phyloP scores from a whole-genome alignment of 129 eudicot species.

The Oenanthe sinensis region DNA sequence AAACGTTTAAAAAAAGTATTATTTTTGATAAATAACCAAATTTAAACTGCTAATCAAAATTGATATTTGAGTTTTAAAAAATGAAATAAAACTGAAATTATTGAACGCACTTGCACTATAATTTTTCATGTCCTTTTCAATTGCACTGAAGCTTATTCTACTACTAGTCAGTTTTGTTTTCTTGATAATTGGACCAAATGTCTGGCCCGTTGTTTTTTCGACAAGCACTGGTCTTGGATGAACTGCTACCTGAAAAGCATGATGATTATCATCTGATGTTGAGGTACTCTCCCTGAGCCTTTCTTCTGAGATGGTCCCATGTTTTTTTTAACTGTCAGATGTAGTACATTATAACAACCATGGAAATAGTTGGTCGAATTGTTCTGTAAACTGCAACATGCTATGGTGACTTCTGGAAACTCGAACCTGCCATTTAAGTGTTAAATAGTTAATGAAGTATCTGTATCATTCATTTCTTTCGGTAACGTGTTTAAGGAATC shows the following conservation, averaged over 20 bases:
- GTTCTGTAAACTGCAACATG: background rate
- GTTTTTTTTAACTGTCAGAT: background rate
- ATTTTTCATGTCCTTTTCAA: no score
- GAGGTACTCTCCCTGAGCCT: conserved; percentile 33
- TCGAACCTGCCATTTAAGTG: no score
- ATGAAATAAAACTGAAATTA: no score
- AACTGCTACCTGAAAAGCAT: conserved; percentile 59
- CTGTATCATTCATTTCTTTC: background rate
- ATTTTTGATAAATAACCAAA: no score
- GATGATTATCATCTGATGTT: conserved; percentile 95
- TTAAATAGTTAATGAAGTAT: background rate
- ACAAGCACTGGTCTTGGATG: conserved; percentile 74
- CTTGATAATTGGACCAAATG: conserved; percentile 26
- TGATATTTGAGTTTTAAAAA: no score
- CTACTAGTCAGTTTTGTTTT: background rate
- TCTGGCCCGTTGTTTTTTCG: conserved; percentile 82
- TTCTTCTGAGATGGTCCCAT: background rate
- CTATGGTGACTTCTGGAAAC: background rate
- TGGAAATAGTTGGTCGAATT: background rate
- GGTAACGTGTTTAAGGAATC: background rate
- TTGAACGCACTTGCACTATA: background rate
- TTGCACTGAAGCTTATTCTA: no score
- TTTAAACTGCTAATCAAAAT: no score
- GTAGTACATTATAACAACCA: background rate
- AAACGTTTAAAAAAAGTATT: no score